Evolutionary conservation across 2,329 filamentous ascomycete genomes (phyloP), one percentile per base, ranked within the genome.

Genomic region (Harringtonia aguacate): DNA sequence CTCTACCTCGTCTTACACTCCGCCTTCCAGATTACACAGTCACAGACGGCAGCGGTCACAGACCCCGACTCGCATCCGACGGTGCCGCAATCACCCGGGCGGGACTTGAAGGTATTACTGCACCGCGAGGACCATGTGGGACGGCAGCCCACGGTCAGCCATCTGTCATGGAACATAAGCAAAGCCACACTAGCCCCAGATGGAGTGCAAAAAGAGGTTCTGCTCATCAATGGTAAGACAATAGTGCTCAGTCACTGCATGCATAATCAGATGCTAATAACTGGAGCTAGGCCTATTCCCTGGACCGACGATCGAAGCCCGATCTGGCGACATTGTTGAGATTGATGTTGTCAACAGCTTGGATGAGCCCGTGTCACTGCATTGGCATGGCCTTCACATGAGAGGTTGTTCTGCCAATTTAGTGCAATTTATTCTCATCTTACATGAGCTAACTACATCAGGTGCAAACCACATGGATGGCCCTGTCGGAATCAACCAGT

Each of bases 381-480:
- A 71, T 47, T 71, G 66, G 66, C 68, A 71, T 54, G 69, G 68
- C 7, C 54, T 69, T 2, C 58, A 66, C 49, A 61, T 67, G 52
- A 43, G 36, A 21, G 46, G 46, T 47, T 15, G 8, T n/a, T n/a
- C n/a, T n/a, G n/a, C n/a, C n/a, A n/a, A n/a, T n/a, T n/a, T n/a
- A n/a, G n/a, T n/a, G n/a, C n/a, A n/a, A n/a, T n/a, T n/a, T n/a
- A n/a, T n/a, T n/a, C n/a, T n/a, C 9, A 17, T 15, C 1, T 18
- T 31, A n/a, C 13, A n/a, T n/a, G n/a, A n/a, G n/a, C 40, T 28
- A 10, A 42, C 31, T 17, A 15, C 4, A 2, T 39, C 15, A 44
- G 45, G 45, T 2, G 48, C 41, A 14, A 52, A 48, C 44, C 66
- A 80, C 42, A 86, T 87, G 79, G 85, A 90, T 58, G 85, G 85